phyloP scores from a whole-genome alignment of 192 early-diverging fungal genomes.

The Ambispora gerdemannii region DNA sequence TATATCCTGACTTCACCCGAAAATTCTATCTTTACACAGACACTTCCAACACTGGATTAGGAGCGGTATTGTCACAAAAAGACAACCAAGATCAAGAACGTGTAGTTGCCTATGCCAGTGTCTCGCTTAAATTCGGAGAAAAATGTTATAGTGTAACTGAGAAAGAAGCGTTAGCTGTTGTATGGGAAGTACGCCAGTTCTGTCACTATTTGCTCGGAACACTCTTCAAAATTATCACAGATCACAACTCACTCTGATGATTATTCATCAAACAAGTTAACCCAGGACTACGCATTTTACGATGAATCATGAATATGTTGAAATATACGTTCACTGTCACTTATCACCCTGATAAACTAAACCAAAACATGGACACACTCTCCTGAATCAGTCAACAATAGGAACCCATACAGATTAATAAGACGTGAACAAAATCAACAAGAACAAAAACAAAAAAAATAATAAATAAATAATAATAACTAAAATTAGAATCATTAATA shows the following conservation, averaged over 20 bases:
- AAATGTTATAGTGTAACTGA: conserved; percentile 32
- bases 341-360: neutral
- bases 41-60: conserved; percentile 15
- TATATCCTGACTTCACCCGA: neutral
- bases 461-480: no score
- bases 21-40: neutral
- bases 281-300: neutral
- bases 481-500: no score
- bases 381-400: no score
- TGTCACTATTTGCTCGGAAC: no score
- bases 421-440: no score
- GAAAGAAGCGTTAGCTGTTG: conserved; percentile 33
- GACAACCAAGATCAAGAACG: conserved; percentile 9
- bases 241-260: conserved; percentile 33
- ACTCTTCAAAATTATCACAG: conserved; percentile 34
- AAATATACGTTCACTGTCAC: neutral
- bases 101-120: conserved; percentile 7
- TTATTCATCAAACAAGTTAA: no score
- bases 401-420: no score
- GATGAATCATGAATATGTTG: no score
- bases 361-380: neutral
- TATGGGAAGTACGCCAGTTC: conserved; percentile 32
- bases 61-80: conserved; percentile 1
- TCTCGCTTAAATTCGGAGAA: conserved; percentile 12
- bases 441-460: no score